phyloP scores from a whole-genome alignment of 1,139 yeast genomes.

The Saccharomyces hybrid region DNA sequence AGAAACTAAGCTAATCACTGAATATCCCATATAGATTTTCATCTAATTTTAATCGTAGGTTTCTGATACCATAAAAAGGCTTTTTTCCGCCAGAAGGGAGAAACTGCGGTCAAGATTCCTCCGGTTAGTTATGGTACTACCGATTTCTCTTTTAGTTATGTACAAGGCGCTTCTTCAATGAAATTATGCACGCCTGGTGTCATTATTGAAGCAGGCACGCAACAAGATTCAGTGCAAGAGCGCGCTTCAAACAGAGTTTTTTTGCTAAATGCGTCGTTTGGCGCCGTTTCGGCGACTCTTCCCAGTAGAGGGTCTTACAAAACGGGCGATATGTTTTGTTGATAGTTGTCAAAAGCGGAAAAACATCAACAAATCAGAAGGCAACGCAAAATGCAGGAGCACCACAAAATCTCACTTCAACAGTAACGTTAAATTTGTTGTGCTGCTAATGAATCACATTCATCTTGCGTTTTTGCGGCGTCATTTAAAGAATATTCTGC shows the following conservation, averaged over 20 bases:
- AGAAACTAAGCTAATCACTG: no score
- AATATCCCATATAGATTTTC: no score
- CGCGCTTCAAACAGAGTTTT: neutral
- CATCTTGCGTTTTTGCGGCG: neutral
- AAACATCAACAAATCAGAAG: neutral
- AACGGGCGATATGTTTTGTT: neutral
- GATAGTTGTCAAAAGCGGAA: neutral
- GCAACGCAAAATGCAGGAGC: neutral
- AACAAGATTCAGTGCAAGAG: neutral
- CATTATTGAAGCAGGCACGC: neutral
- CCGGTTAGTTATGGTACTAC: neutral
- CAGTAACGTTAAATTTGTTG: neutral
- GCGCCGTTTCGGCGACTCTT: neutral
- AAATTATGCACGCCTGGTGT: neutral
- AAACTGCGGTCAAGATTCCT: neutral
- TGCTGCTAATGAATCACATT: neutral
- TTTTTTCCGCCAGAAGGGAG: no score
- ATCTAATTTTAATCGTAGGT: no score
- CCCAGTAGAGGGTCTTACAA: neutral
- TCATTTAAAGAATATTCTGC: neutral
- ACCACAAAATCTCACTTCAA: neutral
- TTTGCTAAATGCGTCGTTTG: neutral
- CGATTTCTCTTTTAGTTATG: neutral
- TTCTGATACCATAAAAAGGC: no score
- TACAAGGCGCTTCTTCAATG: neutral